These are phyloP conservation scores for Stephanodiscus triporus DNA, from an alignment of 108 stramenopile species.

Conservation along the genomic window DNA sequence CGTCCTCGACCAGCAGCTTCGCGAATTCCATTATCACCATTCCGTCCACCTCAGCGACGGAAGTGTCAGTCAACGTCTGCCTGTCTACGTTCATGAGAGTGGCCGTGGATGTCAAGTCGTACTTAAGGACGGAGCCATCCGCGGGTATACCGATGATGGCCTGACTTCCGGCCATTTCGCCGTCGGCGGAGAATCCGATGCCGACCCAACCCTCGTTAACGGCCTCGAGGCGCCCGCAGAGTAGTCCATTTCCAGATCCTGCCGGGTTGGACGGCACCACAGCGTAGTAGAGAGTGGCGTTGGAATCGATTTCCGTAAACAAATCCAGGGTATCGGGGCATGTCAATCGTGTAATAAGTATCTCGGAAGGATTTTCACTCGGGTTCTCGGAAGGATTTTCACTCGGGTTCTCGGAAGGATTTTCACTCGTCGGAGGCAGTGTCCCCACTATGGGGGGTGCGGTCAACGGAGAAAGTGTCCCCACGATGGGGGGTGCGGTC, in stretches of 20 bases:
- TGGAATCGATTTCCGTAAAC: background rate
- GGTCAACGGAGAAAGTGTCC: background rate
- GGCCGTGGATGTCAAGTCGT: conserved; percentile 39
- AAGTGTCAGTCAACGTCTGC: conserved; percentile 64
- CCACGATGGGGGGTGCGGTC: background rate
- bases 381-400: too few species aligned
- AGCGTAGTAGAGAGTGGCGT: conserved; percentile 14
- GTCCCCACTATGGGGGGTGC: too few species aligned
- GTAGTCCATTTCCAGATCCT: background rate
- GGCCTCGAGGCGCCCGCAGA: conserved; percentile 9
- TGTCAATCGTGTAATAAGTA: too few species aligned
- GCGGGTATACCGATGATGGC: conserved; percentile 49
- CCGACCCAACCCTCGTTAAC: conserved; percentile 6
- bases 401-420: too few species aligned
- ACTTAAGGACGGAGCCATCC: conserved; percentile 39
- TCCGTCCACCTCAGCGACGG: conserved; percentile 44
- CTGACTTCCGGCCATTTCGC: conserved; percentile 33
- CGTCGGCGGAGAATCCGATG: conserved; percentile 6
- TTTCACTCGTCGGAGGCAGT: too few species aligned
- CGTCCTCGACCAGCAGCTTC: conserved; percentile 60
- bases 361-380: too few species aligned
- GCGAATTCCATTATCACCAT: conserved; percentile 60
- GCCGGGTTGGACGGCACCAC: conserved; percentile 4
- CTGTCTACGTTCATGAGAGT: conserved; percentile 20
- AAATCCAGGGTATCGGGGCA: conserved; percentile 5